Evolutionary conservation across 306 rosid species (phyloP).

Genomic region (Heteromeles arbutifolia): DNA sequence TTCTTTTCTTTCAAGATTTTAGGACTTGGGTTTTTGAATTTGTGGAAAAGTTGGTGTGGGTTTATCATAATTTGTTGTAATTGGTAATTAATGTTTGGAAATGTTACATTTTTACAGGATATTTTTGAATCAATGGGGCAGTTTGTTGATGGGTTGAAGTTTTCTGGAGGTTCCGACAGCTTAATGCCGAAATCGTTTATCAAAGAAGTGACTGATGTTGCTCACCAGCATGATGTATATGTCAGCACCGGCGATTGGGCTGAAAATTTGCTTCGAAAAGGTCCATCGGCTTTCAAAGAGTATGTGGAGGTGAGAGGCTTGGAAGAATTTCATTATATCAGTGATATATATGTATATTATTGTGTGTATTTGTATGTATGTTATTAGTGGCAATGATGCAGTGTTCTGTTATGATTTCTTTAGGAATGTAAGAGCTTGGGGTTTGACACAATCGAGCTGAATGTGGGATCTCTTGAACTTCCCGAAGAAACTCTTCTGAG

Average conservation of each 20-base stretch:
- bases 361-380: background rate
- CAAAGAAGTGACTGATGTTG: conserved; percentile 67
- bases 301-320: conserved; percentile 59
- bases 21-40: background rate
- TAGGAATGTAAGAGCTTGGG: conserved; percentile 92
- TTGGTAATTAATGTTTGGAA: background rate
- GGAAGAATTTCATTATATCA: background rate
- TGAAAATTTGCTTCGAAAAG: conserved; percentile 60
- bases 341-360: background rate
- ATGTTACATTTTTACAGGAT: conserved; percentile 38
- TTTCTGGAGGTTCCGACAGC: conserved; percentile 79
- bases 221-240: conserved; percentile 70
- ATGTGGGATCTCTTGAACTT: conserved; percentile 58
- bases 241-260: conserved; percentile 97
- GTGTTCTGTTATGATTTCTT: background rate
- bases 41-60: background rate
- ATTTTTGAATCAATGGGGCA: conserved; percentile 75
- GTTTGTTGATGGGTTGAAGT: conserved; percentile 81
- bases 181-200: conserved; percentile 60
- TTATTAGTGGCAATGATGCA: background rate
- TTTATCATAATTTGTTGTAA: background rate
- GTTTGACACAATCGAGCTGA: conserved; percentile 73
- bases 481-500: conserved; percentile 84
- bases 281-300: conserved; percentile 62
- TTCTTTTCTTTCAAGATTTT: background rate